Conservation (phyloP, 2,329 filamentous ascomycete genomes). For the Aspergillus sp. region DNA sequence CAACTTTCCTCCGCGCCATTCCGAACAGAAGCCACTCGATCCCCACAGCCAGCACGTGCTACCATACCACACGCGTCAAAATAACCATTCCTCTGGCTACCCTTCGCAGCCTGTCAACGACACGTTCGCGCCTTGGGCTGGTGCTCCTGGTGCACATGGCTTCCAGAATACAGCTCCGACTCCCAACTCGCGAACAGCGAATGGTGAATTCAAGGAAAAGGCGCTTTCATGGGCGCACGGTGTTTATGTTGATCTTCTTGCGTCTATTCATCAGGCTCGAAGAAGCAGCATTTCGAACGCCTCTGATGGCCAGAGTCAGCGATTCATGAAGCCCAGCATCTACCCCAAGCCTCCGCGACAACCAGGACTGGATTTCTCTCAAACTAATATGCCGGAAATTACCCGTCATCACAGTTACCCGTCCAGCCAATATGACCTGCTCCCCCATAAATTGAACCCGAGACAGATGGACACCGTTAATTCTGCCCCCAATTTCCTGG, state of each 20-base stretch:
- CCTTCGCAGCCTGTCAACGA: slow-evolving; percentile 16
- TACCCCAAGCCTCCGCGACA: slow-evolving; percentile 59
- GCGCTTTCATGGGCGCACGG: slow-evolving; percentile 66
- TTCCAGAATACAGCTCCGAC: slow-evolving; percentile 18
- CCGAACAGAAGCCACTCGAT: slow-evolving; percentile 27
- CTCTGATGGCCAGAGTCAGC: slow-evolving; percentile 37
- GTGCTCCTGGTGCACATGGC: slow-evolving; percentile 11
- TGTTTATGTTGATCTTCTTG: slow-evolving; percentile 66
- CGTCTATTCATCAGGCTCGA: slow-evolving; percentile 55
- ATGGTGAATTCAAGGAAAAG: slow-evolving; percentile 61
- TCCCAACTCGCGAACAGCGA: slow-evolving; percentile 22
- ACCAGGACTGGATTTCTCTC: slow-evolving; percentile 48
- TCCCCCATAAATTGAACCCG: slow-evolving; percentile 12
- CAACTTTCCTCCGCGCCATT: slow-evolving; percentile 34
- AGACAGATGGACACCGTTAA: slow-evolving; percentile 12
- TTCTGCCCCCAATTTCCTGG: slow-evolving; percentile 9
- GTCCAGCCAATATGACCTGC: slow-evolving; percentile 29
- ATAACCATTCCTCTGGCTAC: slow-evolving; percentile 14
- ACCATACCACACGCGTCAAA: slow-evolving; percentile 22
- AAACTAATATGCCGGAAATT: slow-evolving; percentile 19
- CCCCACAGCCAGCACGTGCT: slow-evolving; percentile 21
- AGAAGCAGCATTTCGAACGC: slow-evolving; percentile 45
- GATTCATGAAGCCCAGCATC: slow-evolving; percentile 50
- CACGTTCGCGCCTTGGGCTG: slow-evolving; percentile 21
- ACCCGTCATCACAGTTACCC: slow-evolving; percentile 32